A percentile compares a stretch with the other conserved stretches of the same genome.
Evolutionary conservation across 75 land plant genomes (phyloP).

Genomic region (Selaginella tamariscina): DNA sequence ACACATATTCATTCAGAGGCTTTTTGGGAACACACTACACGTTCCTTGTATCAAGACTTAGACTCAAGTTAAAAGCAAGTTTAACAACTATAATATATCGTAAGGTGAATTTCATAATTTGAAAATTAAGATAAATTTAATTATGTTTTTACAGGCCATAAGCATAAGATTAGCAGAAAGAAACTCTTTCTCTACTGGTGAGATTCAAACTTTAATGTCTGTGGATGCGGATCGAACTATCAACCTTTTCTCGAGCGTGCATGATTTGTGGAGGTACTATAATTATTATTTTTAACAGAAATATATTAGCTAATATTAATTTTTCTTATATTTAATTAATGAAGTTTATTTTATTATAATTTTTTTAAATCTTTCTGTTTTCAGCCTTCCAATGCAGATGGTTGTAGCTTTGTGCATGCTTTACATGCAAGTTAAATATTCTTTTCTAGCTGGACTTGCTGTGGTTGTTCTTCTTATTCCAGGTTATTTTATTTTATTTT

Average conservation of each 20-base stretch:
- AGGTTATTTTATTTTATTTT: conserved; percentile 31
- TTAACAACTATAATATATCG: conserved; percentile 63
- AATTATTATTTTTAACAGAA: background rate
- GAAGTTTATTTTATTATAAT: too few species aligned
- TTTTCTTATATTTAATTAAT: background rate
- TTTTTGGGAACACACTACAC: conserved; percentile 75
- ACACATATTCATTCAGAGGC: too few species aligned
- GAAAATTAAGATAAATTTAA: background rate
- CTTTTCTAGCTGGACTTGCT: conserved; percentile 75
- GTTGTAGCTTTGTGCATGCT: conserved; percentile 62
- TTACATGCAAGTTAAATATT: conserved; percentile 86
- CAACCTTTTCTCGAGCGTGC: conserved; percentile 58
- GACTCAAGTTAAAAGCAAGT: conserved; percentile 56
- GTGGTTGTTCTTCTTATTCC: conserved; percentile 79
- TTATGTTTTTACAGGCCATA: conserved; percentile 24
- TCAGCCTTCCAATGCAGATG: conserved; percentile 83
- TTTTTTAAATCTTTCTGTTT: too few species aligned
- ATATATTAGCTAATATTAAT: background rate
- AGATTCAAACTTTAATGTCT: conserved; percentile 94
- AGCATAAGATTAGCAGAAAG: conserved; percentile 47
- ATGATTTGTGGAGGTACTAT: conserved; percentile 89
- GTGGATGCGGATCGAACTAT: conserved; percentile 75
- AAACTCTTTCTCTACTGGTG: conserved; percentile 70
- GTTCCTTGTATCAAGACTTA: conserved; percentile 50
- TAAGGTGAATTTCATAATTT: conserved; percentile 62